A percentile compares a stretch with the other conserved stretches of the same genome.
Evolutionary conservation across 257 asterid species (phyloP).

Genomic region (Sherardia arvensis): DNA sequence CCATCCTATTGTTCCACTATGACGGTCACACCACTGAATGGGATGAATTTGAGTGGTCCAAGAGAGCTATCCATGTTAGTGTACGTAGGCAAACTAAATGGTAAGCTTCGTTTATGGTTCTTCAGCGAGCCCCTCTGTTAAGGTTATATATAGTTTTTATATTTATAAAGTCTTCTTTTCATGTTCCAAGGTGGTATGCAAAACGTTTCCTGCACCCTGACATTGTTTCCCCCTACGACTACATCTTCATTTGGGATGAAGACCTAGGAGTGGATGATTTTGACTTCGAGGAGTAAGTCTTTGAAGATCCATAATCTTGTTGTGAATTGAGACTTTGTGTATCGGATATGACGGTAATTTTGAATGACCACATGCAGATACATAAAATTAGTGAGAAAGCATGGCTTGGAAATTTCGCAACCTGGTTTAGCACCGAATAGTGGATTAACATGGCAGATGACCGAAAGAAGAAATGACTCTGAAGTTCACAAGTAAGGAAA

Average conservation of each 20-base stretch:
- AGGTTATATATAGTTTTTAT: background rate
- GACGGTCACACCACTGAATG: constrained; percentile 86
- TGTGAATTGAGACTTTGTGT: background rate
- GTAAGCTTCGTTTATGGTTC: constrained; percentile 23
- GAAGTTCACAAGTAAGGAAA: constrained; percentile 82
- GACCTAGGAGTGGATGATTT: constrained; percentile 80
- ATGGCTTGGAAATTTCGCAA: constrained; percentile 76
- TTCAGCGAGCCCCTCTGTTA: background rate
- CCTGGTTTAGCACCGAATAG: constrained; percentile 84
- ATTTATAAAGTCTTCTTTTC: constrained; percentile 10
- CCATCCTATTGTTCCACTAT: constrained; percentile 75
- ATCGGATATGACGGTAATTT: background rate
- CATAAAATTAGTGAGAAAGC: constrained; percentile 64
- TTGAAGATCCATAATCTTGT: background rate
- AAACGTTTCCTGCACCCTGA: constrained; percentile 89
- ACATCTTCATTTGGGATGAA: constrained; percentile 87
- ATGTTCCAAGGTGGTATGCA: constrained; percentile 78
- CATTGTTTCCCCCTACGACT: constrained; percentile 75
- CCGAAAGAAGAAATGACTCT: constrained; percentile 53
- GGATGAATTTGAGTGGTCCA: constrained; percentile 94
- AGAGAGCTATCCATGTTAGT: constrained; percentile 75
- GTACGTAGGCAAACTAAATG: constrained; percentile 76
- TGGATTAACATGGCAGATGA: constrained; percentile 89
- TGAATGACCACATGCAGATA: constrained; percentile 31
- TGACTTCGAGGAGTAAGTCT: constrained; percentile 68